A percentile compares a stretch with the other conserved stretches of the same genome.
These are phyloP conservation scores for Gossypioides kirkii DNA, from an alignment of 345 rosid species.

Conservation along the genomic window DNA sequence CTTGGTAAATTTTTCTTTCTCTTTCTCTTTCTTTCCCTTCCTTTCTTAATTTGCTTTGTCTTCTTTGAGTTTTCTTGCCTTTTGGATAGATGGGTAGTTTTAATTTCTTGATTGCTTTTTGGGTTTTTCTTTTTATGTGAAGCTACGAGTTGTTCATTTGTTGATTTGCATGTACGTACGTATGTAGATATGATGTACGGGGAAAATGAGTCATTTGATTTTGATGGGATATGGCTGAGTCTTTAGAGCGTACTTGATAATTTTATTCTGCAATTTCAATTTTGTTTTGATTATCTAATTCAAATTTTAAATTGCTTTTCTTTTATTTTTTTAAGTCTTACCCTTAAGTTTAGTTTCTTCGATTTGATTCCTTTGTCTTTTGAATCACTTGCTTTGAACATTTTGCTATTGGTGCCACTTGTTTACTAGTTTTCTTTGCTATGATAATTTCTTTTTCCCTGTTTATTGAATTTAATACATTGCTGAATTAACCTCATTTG, in stretches of 20 bases:
- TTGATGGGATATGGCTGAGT: not conserved
- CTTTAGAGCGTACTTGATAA: not conserved
- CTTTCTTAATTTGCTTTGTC: too few species aligned
- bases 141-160: not conserved
- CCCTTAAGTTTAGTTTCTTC: not conserved
- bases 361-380: not conserved
- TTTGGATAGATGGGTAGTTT: not conserved
- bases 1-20: slow-evolving; percentile 28
- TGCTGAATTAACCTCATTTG: not conserved
- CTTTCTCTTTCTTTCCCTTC: not conserved
- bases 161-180: not conserved
- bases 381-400: not conserved
- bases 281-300: not conserved
- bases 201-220: not conserved
- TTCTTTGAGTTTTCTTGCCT: not conserved
- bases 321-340: not conserved
- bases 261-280: not conserved
- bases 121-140: slow-evolving; percentile 9
- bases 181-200: not conserved
- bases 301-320: not conserved
- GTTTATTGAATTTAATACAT: not conserved
- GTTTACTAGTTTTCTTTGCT: not conserved
- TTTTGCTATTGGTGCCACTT: not conserved
- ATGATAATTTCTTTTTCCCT: not conserved
- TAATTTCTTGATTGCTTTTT: not conserved